phyloP scores from a whole-genome alignment of 2,329 filamentous ascomycete species.

The Gnomoniopsis smithogilvyi region DNA sequence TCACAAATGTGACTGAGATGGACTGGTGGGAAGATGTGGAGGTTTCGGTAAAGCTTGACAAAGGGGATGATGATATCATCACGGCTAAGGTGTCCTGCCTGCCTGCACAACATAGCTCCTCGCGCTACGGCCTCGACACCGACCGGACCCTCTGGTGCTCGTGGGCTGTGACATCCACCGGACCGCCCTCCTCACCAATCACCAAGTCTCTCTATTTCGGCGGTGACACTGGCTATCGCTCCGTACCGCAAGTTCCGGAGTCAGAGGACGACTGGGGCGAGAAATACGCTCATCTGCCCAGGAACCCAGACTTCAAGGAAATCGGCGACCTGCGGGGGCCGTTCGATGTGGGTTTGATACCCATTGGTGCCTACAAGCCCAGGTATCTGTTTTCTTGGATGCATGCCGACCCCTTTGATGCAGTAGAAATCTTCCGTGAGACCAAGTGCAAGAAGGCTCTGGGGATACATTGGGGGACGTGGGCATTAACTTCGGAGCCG shows the following conservation, averaged over 20 bases:
- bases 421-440: slow-evolving; percentile 85
- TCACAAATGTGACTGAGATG: slow-evolving; percentile 78
- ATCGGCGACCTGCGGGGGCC: slow-evolving; percentile 78
- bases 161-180: slow-evolving; percentile 68
- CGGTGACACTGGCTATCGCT: slow-evolving; percentile 87
- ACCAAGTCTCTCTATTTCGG: slow-evolving; percentile 73
- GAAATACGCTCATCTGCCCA: slow-evolving; percentile 63
- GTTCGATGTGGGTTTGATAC: slow-evolving; percentile 88
- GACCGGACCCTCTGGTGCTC: slow-evolving; percentile 81
- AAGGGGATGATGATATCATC: slow-evolving; percentile 42
- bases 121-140: slow-evolving; percentile 65
- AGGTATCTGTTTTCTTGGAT: slow-evolving; percentile 71
- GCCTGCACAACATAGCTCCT: slow-evolving; percentile 80
- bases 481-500: slow-evolving; percentile 82
- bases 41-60: slow-evolving; percentile 51
- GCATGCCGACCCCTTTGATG: slow-evolving; percentile 84
- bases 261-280: slow-evolving; percentile 68
- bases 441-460: slow-evolving; percentile 75
- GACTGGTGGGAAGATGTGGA: slow-evolving; percentile 93
- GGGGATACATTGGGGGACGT: slow-evolving; percentile 91
- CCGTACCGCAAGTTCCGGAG: slow-evolving; percentile 63
- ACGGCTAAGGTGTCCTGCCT: slow-evolving; percentile 72
- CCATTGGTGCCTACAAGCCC: slow-evolving; percentile 85
- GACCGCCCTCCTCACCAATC: slow-evolving; percentile 45
- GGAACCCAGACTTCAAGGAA: slow-evolving; percentile 80